phyloP scores from a whole-genome alignment of 2,329 filamentous ascomycete species.

The Diaporthe nobilis region DNA sequence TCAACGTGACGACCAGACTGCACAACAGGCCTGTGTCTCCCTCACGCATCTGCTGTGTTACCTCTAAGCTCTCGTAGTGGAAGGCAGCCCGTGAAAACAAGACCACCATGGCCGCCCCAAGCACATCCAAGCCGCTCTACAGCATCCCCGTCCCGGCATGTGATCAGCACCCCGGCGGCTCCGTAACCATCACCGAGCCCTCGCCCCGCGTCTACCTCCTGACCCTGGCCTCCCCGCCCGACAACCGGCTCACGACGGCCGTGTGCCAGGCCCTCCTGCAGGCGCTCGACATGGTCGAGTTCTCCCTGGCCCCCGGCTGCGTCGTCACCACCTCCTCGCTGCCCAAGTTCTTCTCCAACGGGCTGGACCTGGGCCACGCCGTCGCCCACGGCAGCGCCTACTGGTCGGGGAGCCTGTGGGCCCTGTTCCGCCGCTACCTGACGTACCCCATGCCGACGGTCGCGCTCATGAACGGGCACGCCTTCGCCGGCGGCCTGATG shows the following conservation, averaged over 20 bases:
- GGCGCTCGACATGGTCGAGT: constrained; percentile 82
- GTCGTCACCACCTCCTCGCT: constrained; percentile 83
- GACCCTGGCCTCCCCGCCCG: constrained; percentile 78
- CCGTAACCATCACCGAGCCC: constrained; percentile 74
- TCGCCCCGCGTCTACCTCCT: constrained; percentile 77
- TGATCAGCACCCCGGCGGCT: constrained; percentile 65
- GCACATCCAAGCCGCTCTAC: constrained; percentile 62
- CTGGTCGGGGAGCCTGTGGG: constrained; percentile 72
- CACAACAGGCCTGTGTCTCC: background rate
- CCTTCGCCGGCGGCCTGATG: constrained; percentile 88
- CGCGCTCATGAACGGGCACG: constrained; percentile 84
- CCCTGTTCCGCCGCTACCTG: constrained; percentile 74
- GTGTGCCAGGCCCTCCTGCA: constrained; percentile 78
- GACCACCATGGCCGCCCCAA: constrained; percentile 46
- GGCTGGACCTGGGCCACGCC: constrained; percentile 82
- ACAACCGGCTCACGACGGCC: constrained; percentile 80
- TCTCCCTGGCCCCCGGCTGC: constrained; percentile 77
- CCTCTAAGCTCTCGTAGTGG: too few species aligned
- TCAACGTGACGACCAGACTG: background rate
- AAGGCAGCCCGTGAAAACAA: background rate
- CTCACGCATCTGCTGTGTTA: background rate
- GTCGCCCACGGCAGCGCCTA: constrained; percentile 69
- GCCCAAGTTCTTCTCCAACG: constrained; percentile 86
- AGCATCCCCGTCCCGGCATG: constrained; percentile 68
- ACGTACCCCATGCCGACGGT: constrained; percentile 87